Evolutionary conservation across 208 protist species (phyloP), one percentile per base, ranked within the genome.

Genomic region (Trypanosoma avium): DNA sequence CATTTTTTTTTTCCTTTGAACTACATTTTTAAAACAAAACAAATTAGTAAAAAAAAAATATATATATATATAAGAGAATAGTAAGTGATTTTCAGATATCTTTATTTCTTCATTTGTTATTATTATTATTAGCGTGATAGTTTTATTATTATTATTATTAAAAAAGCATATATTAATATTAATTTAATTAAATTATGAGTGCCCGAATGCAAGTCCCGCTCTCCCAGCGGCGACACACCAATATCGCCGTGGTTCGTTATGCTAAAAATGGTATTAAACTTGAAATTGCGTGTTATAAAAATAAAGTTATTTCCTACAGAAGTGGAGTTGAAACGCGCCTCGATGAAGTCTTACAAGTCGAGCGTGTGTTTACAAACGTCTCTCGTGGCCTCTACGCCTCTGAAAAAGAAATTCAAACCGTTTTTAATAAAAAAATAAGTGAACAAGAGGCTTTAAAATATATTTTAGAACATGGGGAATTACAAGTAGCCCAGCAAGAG

Each of bases 401-500:
- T 0, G 81, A 90, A 43, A 88, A 94, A 56, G 92, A 97, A 9
- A 87, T 97, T 24, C 32, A 82, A 35, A 60, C 75, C 2, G 81
- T 85, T 7, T 92, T 94, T 55, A 86, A 84, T 15, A 42, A 65
- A 7, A 64, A 79, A 21, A 85, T 74, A 56, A 82, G 64, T 26
- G 84, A 95, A 56, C 42, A 81, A 53, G 80, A 91, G 45, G 89
- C 89, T 29, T 81, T 95, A 50, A 73, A 90, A 70, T 87, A 81
- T 49, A 99, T 99, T 71, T 81, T 99, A 5, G 70, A 90, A 8
- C 97, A 98, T 60, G 98, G 98, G 1, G 96, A 99, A 65, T 68
- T 99, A 30, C 98, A 99, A 73, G 96, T 99, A 7, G 97, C 96
- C 8, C 93, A 97, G 50, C 96, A 98, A 65, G 98, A 99, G 79